A percentile compares a stretch with the other conserved stretches of the same genome.
phyloP scores from a whole-genome alignment of 139 green algal species.

The Parachlorella kessleri region DNA sequence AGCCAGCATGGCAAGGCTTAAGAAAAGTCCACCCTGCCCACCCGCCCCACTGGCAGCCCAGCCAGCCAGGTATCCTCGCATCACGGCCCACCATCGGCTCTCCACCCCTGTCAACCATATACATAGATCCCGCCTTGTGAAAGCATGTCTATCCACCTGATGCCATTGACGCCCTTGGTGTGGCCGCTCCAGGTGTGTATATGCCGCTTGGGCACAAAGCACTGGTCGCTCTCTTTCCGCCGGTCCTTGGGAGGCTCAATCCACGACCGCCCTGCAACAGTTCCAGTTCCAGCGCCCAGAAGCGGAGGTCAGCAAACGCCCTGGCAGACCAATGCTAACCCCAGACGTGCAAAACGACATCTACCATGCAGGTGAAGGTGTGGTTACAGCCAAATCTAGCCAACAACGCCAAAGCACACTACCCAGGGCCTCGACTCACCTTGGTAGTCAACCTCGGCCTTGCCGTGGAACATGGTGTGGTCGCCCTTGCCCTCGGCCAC shows the following conservation, averaged over 20 bases:
- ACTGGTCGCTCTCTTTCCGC: slow-evolving; percentile 61
- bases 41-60: no score
- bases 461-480: slow-evolving; percentile 78
- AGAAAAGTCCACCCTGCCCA: no score
- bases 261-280: slow-evolving; percentile 61
- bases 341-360: no score
- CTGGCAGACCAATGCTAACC: no score
- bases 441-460: slow-evolving; percentile 82
- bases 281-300: no score
- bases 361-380: not conserved
- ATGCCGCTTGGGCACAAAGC: slow-evolving; percentile 93
- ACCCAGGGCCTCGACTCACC: slow-evolving; percentile 21
- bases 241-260: slow-evolving; percentile 68
- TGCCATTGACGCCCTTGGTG: slow-evolving; percentile 91
- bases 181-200: slow-evolving; percentile 94
- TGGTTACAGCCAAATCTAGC: not conserved
- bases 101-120: no score
- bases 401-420: not conserved
- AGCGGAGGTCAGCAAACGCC: no score
- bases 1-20: no score
- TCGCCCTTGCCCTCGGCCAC: slow-evolving; percentile 46
- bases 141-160: slow-evolving; percentile 51
- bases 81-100: no score
- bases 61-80: no score
- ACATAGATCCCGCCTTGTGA: no score